Conservation (phyloP, 1,139 yeast species). For the Magnusiomyces suaveolens region DNA sequence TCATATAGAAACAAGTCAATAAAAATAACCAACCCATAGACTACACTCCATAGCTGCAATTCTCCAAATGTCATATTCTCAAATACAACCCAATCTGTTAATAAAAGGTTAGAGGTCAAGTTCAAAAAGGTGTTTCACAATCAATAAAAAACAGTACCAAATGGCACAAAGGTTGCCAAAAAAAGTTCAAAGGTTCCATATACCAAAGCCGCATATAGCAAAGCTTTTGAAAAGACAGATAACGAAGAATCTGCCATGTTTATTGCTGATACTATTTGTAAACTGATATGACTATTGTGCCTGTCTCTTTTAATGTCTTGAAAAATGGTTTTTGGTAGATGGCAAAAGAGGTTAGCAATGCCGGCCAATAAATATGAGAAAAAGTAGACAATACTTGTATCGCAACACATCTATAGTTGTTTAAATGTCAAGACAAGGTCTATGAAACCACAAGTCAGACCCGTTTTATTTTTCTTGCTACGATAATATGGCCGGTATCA, state of each 20-base stretch:
- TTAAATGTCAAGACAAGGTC: no score
- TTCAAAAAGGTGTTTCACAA: not conserved
- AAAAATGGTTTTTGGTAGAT: no score
- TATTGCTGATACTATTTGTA: not conserved
- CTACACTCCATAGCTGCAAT: not conserved
- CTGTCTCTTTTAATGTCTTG: no score
- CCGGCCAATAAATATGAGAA: no score
- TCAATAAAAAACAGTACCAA: not conserved
- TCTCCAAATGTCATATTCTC: not conserved
- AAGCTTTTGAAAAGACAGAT: not conserved
- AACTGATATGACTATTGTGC: not conserved
- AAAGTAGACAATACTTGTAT: no score
- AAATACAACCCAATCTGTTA: not conserved
- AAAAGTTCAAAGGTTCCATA: not conserved
- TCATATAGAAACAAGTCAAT: not conserved
- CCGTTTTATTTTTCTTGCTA: no score
- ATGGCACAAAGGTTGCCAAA: not conserved
- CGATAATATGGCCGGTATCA: no score
- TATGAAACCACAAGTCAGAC: no score
- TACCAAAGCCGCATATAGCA: not conserved
- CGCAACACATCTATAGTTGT: no score
- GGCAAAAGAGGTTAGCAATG: no score
- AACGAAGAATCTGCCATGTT: not conserved
- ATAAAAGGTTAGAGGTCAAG: no score
- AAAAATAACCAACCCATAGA: not conserved